Conservation (phyloP, 2,329 filamentous ascomycete genomes). For the Zymoseptoria brevis region DNA sequence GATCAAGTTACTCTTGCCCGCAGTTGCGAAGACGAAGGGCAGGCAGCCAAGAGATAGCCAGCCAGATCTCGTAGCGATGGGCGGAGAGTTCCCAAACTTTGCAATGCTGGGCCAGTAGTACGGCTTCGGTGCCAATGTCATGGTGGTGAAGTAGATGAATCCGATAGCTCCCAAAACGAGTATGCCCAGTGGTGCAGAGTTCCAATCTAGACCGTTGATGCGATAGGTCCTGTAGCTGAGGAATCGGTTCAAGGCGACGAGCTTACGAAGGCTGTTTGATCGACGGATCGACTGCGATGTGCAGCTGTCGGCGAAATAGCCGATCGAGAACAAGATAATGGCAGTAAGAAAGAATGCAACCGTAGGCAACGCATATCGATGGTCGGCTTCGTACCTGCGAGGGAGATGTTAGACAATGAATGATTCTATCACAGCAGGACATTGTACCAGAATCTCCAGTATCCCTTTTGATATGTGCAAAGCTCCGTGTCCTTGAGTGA, state of each 20-base stretch:
- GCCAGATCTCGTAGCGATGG: conserved; percentile 45
- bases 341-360: conserved; percentile 45
- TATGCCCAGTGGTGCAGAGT: conserved; percentile 40
- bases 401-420: neutral
- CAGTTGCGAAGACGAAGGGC: conserved; percentile 41
- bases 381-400: conserved; percentile 43
- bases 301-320: conserved; percentile 21
- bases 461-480: conserved; percentile 39
- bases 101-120: conserved; percentile 44
- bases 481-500: conserved; percentile 32
- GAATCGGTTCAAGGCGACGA: conserved; percentile 34
- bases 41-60: conserved; percentile 47
- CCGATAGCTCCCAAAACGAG: conserved; percentile 36
- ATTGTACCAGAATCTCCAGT: conserved; percentile 41
- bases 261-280: conserved; percentile 15
- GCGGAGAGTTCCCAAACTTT: conserved; percentile 44
- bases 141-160: conserved; percentile 41
- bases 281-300: neutral
- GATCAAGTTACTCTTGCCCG: conserved; percentile 49
- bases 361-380: conserved; percentile 45
- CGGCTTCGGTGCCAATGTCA: conserved; percentile 34
- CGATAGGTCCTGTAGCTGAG: conserved; percentile 37
- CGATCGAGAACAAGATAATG: conserved; percentile 43
- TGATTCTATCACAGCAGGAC: neutral
- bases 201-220: conserved; percentile 31